Evolutionary conservation across 2,329 filamentous ascomycete species (phyloP).

Genomic region (Lanzia echinophila): DNA sequence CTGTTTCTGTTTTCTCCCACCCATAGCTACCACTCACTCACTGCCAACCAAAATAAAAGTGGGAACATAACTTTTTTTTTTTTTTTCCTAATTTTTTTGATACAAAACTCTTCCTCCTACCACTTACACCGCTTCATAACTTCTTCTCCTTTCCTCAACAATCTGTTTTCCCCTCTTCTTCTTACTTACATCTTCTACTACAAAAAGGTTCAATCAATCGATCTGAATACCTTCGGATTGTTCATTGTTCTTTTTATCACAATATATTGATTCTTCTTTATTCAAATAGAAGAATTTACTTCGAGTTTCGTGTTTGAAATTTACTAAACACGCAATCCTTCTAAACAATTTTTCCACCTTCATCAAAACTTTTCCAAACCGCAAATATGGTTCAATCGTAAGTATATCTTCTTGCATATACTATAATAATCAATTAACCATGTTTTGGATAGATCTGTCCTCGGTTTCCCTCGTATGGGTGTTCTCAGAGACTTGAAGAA

Average conservation of each 20-base stretch:
- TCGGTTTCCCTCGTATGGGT: constrained; percentile 99
- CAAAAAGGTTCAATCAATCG: neutral
- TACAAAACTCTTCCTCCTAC: neutral
- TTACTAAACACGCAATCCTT: constrained; percentile 5
- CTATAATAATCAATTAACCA: constrained; percentile 11
- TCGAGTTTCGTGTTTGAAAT: constrained; percentile 7
- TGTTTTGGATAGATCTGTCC: constrained; percentile 49
- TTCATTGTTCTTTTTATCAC: neutral
- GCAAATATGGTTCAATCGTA: constrained; percentile 55
- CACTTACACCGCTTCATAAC: constrained; percentile 9
- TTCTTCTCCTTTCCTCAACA: neutral
- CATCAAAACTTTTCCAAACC: constrained; percentile 12
- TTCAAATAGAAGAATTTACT: constrained; percentile 4
- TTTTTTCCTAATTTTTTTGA: neutral
- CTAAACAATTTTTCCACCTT: neutral
- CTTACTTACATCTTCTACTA: neutral
- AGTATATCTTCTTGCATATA: constrained; percentile 26
- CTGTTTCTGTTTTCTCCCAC: neutral
- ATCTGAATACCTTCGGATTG: neutral
- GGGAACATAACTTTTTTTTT: neutral
- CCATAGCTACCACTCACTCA: neutral
- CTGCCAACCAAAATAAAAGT: neutral
- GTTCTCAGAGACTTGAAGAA: constrained; percentile 99
- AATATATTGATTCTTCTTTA: neutral
- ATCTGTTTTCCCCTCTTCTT: neutral